These are phyloP conservation scores for Phanerochaete sordida DNA, from an alignment of 768 basidiomycete species.

Conservation along the genomic window DNA sequence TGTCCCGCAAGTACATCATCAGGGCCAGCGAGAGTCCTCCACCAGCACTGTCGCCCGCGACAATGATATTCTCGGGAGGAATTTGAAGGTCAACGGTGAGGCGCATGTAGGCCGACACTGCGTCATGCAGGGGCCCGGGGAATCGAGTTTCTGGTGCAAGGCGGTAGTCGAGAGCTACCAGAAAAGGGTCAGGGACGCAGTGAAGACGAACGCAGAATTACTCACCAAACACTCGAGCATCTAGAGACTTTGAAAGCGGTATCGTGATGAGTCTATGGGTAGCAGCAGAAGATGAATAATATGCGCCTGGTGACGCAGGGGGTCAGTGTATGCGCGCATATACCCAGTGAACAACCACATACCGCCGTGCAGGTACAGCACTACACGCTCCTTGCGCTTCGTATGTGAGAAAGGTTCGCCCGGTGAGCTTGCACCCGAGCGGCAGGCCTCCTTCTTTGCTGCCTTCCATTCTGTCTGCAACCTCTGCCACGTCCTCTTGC, in stretches of 20 bases:
- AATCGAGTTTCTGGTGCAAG: slow-evolving; percentile 94
- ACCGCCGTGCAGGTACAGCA: slow-evolving; percentile 96
- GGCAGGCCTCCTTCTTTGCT: slow-evolving; percentile 9
- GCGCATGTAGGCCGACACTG: slow-evolving; percentile 81
- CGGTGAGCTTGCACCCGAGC: slow-evolving; percentile 4
- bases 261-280: slow-evolving; percentile 90
- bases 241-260: slow-evolving; percentile 82
- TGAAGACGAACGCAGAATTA: slow-evolving; percentile 24
- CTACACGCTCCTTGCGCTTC: slow-evolving; percentile 68
- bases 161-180: slow-evolving; percentile 84
- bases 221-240: slow-evolving; percentile 89
- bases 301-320: slow-evolving; percentile 60
- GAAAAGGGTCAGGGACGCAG: background rate
- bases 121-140: slow-evolving; percentile 86
- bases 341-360: slow-evolving; percentile 19
- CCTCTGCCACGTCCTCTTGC: slow-evolving; percentile 83
- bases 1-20: slow-evolving; percentile 93
- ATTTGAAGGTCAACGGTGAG: slow-evolving; percentile 86
- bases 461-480: slow-evolving; percentile 81
- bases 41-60: slow-evolving; percentile 92
- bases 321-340: background rate
- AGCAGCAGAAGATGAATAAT: slow-evolving; percentile 88
- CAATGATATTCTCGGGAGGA: slow-evolving; percentile 84
- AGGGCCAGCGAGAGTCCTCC: slow-evolving; percentile 84
- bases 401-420: slow-evolving; percentile 17